phyloP scores from a whole-genome alignment of 257 asterid genomes.

The Striga asiatica region DNA sequence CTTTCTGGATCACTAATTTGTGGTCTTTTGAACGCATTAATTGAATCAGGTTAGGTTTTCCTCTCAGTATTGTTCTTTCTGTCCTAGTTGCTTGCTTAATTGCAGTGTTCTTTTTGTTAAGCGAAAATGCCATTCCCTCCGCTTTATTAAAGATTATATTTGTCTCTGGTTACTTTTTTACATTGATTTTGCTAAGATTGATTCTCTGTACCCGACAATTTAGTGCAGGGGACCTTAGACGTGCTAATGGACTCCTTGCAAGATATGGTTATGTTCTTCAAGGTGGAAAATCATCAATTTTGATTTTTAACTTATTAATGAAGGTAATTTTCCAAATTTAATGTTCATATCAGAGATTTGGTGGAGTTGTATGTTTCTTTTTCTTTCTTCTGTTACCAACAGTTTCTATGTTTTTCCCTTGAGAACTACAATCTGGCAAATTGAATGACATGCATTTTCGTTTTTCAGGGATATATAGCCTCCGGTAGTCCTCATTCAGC shows the following conservation, averaged over 20 bases:
- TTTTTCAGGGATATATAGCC: slow-evolving; percentile 54
- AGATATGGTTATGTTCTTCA: slow-evolving; percentile 46
- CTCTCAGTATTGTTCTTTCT: neutral
- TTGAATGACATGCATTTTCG: slow-evolving; percentile 7
- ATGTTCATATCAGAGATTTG: neutral
- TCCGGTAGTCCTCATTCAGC: slow-evolving; percentile 49
- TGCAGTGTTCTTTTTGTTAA: neutral
- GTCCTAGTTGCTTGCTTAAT: neutral
- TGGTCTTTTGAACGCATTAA: slow-evolving; percentile 46
- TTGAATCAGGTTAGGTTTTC: slow-evolving; percentile 49
- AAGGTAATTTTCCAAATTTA: slow-evolving; percentile 32
- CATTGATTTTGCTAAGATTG: slow-evolving; percentile 15
- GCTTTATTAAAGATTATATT: neutral
- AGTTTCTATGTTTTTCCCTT: too few species aligned
- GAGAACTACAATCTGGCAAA: neutral
- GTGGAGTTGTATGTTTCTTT: neutral
- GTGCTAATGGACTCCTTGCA: slow-evolving; percentile 76
- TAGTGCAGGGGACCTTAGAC: slow-evolving; percentile 82
- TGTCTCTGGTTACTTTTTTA: neutral
- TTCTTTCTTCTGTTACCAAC: neutral
- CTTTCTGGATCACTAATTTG: slow-evolving; percentile 37
- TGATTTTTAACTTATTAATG: slow-evolving; percentile 52
- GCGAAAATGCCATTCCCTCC: neutral
- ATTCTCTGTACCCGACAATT: slow-evolving; percentile 29
- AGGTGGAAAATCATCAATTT: slow-evolving; percentile 38